Evolutionary conservation across 768 basidiomycete genomes (phyloP).

Genomic region (Trametes maxima): DNA sequence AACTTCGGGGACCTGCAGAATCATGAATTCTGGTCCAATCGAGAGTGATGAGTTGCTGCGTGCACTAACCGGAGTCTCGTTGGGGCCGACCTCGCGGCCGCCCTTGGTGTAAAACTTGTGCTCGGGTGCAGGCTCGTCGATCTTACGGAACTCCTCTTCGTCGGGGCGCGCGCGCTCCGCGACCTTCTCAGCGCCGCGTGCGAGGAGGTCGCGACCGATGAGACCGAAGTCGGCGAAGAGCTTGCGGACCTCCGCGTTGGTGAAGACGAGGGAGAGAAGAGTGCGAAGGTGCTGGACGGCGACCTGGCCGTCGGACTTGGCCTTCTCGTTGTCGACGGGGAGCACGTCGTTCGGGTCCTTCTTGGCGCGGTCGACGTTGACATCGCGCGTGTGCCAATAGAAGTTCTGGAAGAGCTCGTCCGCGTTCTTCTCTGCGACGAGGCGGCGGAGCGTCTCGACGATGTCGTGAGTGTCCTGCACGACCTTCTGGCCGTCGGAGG

Average conservation of each 20-base stretch:
- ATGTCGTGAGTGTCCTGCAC: constrained; percentile 76
- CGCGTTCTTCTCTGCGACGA: constrained; percentile 82
- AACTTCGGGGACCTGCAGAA: constrained; percentile 38
- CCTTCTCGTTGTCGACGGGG: constrained; percentile 52
- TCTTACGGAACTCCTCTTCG: constrained; percentile 56
- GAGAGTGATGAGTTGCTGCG: background rate
- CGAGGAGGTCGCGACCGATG: constrained; percentile 83
- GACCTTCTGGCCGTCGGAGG: constrained; percentile 74
- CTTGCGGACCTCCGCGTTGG: constrained; percentile 92
- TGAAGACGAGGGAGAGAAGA: constrained; percentile 83
- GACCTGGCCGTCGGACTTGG: constrained; percentile 34
- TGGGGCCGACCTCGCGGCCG: constrained; percentile 43
- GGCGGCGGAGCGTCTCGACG: constrained; percentile 67
- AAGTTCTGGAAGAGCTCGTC: constrained; percentile 95
- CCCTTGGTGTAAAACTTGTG: constrained; percentile 61
- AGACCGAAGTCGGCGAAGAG: constrained; percentile 76
- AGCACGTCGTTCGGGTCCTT: constrained; percentile 42
- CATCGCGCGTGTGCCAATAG: constrained; percentile 73
- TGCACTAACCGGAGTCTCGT: constrained; percentile 46
- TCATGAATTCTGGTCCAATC: background rate
- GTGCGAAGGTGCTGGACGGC: constrained; percentile 88
- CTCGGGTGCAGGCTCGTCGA: constrained; percentile 69
- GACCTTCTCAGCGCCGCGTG: constrained; percentile 64
- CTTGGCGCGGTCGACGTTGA: constrained; percentile 47
- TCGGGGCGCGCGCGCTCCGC: constrained; percentile 68